Evolutionary conservation across 1,139 yeast species (phyloP), one percentile per base, ranked within the genome.

Genomic region (Geotrichum siamense): DNA sequence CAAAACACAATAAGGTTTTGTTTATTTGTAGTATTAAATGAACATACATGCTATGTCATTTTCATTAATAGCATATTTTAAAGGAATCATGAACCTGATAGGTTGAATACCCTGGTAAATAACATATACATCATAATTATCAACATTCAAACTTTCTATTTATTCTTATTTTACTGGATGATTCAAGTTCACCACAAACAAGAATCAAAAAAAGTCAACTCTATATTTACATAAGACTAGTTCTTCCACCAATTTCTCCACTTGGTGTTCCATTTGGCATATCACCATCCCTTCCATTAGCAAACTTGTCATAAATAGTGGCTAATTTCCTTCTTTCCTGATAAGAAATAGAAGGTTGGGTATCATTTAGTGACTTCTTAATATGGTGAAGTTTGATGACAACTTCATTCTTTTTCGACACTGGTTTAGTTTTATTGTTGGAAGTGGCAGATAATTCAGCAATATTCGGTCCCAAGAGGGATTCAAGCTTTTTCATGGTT

Each of bases 261-360:
- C 94, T 79, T 3, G 91, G 79, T 28, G 79, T 73, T 0, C 96
- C 96, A 53, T 79, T 79, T 1, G 94, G 95, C 87, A 89, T 79
- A 48, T 82, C 81, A 0, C 96, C 96, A 50, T 83, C 89, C 38
- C 97, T 67, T 26, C 79, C 91, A 25, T 79, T 74, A 13, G 82
- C 76, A 60, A 91, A 91, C 59, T 82, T 79, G 29, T 70, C 62
- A 60, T 91, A 91, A 38, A 91, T 81, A 0, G 60, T 65, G 22
- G 69, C 65, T 41, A 89, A 72, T 57, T 86, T 84, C 10, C 55
- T 54, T 53, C 76, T 73, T 57, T 91, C 97, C 16, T 78, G 74
- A 1, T 68, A 64, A 0, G 96, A 86, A 38, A 91, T 86, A 34
- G 95, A 84, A 8, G 95, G 89, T 53, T 83, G 86, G 0, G 96